Evolutionary conservation across 768 basidiomycete species (phyloP).

Genomic region (Amanita pallidorosea): DNA sequence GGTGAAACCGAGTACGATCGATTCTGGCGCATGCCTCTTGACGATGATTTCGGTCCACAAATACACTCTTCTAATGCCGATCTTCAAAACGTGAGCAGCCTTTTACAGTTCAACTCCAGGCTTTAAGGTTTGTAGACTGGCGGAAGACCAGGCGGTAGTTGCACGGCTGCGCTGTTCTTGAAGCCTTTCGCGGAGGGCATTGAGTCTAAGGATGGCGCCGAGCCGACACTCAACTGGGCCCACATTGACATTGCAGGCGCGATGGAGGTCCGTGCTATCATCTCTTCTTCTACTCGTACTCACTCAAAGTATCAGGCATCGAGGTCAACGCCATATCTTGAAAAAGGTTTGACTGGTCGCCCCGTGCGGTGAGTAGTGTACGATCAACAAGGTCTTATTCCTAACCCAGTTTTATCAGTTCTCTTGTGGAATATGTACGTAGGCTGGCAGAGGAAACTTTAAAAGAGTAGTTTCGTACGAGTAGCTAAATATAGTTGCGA

Average conservation of each 20-base stretch:
- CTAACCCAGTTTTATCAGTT: slow-evolving; percentile 15
- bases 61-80: slow-evolving; percentile 75
- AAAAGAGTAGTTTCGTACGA: not conserved
- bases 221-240: slow-evolving; percentile 63
- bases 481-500: not conserved
- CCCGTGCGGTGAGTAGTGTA: slow-evolving; percentile 51
- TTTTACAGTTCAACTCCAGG: not conserved
- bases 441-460: slow-evolving; percentile 14
- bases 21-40: slow-evolving; percentile 87
- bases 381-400: not conserved
- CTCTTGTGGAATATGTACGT: slow-evolving; percentile 30
- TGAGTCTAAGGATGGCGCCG: slow-evolving; percentile 46
- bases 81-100: slow-evolving; percentile 52
- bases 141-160: slow-evolving; percentile 59
- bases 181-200: slow-evolving; percentile 74
- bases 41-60: slow-evolving; percentile 70
- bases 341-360: slow-evolving; percentile 71
- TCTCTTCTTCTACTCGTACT: not conserved
- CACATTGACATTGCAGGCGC: slow-evolving; percentile 78
- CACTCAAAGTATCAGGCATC: slow-evolving; percentile 26
- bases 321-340: slow-evolving; percentile 48
- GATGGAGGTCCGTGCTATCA: slow-evolving; percentile 50
- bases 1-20: slow-evolving; percentile 70
- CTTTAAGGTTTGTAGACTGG: slow-evolving; percentile 37
- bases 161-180: slow-evolving; percentile 82